Conservation (phyloP, 2,329 filamentous ascomycete genomes). For the Verticillium nonalfalfae region DNA sequence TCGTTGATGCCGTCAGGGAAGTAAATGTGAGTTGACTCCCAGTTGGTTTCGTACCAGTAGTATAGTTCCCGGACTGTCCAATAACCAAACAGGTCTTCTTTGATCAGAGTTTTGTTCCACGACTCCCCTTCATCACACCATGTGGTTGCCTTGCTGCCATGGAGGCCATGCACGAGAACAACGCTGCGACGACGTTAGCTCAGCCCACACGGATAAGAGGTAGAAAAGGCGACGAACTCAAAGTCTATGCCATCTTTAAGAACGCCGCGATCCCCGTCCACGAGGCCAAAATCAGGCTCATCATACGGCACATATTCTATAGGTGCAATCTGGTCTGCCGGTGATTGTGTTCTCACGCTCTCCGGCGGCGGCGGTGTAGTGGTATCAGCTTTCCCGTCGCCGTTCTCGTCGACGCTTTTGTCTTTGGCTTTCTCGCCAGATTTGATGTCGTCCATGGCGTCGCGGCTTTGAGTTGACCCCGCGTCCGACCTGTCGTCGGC, state of each 20-base stretch:
- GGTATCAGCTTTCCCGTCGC: not conserved
- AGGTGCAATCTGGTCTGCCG: not conserved
- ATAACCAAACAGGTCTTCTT: not conserved
- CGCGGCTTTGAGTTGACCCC: not conserved
- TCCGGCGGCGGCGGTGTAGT: not conserved
- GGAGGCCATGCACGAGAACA: constrained; percentile 1
- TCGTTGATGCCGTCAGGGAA: not conserved
- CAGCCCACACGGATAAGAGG: not conserved
- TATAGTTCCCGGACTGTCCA: not conserved
- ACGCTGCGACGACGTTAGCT: not conserved
- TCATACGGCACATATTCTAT: not conserved
- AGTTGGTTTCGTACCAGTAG: not conserved
- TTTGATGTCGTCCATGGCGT: not conserved
- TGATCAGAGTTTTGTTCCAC: not conserved
- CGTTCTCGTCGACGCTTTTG: not conserved
- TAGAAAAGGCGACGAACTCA: not conserved
- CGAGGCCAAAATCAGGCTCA: not conserved
- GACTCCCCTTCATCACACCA: not conserved
- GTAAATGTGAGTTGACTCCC: not conserved
- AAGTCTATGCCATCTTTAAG: not conserved
- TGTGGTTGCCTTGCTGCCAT: not conserved
- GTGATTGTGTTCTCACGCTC: not conserved
- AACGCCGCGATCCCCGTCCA: not conserved
- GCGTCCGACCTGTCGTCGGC: not conserved
- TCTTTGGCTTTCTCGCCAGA: not conserved